Percentiles rank a stretch among this genome's conserved stretches.
These are phyloP conservation scores for Penicillium soppii DNA, from an alignment of 495 filamentous ascomycete species.

Conservation along the genomic window DNA sequence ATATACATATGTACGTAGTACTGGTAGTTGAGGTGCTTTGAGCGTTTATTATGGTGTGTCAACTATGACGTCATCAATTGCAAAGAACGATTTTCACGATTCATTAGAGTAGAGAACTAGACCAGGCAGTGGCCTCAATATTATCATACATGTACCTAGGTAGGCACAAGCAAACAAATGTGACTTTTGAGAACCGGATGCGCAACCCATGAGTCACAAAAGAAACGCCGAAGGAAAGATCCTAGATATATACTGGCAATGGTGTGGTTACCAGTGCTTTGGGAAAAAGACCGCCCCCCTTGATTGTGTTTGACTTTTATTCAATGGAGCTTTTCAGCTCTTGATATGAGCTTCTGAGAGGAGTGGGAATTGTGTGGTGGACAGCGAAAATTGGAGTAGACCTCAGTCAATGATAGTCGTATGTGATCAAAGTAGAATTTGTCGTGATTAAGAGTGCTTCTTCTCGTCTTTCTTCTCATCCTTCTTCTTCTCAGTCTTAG, in stretches of 20 bases:
- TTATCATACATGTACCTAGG: slow-evolving; percentile 12
- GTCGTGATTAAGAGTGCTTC: neutral
- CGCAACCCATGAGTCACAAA: slow-evolving; percentile 6
- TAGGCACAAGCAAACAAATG: neutral
- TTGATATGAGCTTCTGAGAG: neutral
- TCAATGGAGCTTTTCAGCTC: neutral
- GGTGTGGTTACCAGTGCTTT: neutral
- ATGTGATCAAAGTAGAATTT: neutral
- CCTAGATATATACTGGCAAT: slow-evolving; percentile 15
- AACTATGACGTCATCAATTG: neutral
- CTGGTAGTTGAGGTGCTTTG: too few relatives aligned
- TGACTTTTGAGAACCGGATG: slow-evolving; percentile 9
- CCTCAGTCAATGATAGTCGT: neutral
- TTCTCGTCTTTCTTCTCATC: slow-evolving; percentile 14
- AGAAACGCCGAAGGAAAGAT: slow-evolving; percentile 17
- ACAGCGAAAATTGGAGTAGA: neutral
- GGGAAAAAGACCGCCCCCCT: neutral
- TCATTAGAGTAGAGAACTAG: slow-evolving; percentile 12
- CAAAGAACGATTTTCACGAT: neutral
- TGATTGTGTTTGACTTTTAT: slow-evolving; percentile 1
- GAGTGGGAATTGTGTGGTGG: neutral
- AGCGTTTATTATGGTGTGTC: too few relatives aligned
- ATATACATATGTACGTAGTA: too few relatives aligned
- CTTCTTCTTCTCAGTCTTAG: slow-evolving; percentile 13
- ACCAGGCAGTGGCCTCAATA: neutral